Evolutionary conservation across 2,329 filamentous ascomycete species (phyloP).

Genomic region (Scedosporium minutisporum): DNA sequence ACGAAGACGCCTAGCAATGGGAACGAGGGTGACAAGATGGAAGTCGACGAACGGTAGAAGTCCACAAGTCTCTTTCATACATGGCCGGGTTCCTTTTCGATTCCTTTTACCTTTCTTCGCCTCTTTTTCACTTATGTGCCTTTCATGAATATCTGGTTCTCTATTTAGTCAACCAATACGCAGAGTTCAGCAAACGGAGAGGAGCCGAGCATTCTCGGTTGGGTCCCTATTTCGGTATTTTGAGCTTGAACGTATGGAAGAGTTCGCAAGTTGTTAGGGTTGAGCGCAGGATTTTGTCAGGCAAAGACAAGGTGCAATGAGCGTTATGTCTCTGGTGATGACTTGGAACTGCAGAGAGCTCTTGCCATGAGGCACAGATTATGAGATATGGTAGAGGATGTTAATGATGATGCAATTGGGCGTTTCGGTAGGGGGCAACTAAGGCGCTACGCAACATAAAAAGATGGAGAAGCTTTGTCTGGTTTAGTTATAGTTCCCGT

Average conservation of each 20-base stretch:
- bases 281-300: too few species aligned
- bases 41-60: slow-evolving; percentile 8
- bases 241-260: too few species aligned
- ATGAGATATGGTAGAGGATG: not conserved
- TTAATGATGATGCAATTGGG: not conserved
- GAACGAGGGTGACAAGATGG: slow-evolving; percentile 8
- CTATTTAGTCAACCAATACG: not conserved
- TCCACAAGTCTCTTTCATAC: not conserved
- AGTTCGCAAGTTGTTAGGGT: too few species aligned
- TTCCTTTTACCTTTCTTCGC: not conserved
- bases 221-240: too few species aligned
- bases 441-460: not conserved
- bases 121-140: not conserved
- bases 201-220: too few species aligned
- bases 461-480: not conserved
- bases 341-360: not conserved
- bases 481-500: not conserved
- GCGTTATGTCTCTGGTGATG: not conserved
- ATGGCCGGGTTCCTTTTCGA: not conserved
- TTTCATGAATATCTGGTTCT: not conserved
- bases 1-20: not conserved
- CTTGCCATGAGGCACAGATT: not conserved
- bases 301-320: too few species aligned
- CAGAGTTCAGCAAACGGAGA: too few species aligned
- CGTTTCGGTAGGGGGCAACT: not conserved